Percentiles rank a stretch among this genome's conserved stretches.
phyloP scores from a whole-genome alignment of 2,329 filamentous ascomycete genomes.

The Cordyceps javanica region DNA sequence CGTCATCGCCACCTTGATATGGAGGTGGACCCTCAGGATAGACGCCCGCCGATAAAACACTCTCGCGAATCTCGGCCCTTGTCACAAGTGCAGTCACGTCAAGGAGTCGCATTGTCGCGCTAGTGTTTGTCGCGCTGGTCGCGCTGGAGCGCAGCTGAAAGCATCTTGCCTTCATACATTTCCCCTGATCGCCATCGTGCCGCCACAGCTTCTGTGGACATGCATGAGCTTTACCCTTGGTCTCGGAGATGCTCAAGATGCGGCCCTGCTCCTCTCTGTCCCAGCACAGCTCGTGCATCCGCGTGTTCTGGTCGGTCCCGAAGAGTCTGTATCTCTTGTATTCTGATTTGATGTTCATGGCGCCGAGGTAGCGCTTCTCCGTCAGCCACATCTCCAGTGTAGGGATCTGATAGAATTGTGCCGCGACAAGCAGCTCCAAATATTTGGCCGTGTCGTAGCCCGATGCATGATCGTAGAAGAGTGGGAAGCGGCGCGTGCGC shows the following conservation, averaged over 20 bases:
- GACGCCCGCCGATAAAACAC: neutral
- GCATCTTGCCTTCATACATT: constrained; percentile 4
- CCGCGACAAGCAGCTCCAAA: constrained; percentile 26
- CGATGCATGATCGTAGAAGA: constrained; percentile 25
- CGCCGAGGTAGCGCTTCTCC: constrained; percentile 14
- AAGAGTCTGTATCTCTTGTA: constrained; percentile 1
- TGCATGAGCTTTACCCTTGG: neutral
- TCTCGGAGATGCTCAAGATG: constrained; percentile 5
- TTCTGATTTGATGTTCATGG: constrained; percentile 12
- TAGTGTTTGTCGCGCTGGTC: no score
- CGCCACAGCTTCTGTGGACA: constrained; percentile 11
- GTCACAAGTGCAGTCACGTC: constrained; percentile 6
- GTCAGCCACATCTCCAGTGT: constrained; percentile 22
- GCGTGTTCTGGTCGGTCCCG: constrained; percentile 2
- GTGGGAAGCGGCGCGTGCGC: constrained; percentile 25
- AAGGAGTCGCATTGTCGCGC: neutral
- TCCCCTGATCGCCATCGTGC: constrained; percentile 4
- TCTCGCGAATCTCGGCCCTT: constrained; percentile 3
- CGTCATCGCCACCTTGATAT: neutral
- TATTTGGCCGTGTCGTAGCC: constrained; percentile 31
- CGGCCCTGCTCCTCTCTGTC: constrained; percentile 1
- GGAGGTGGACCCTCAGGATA: constrained; percentile 1
- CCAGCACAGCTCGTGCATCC: constrained; percentile 10
- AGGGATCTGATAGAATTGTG: constrained; percentile 26
- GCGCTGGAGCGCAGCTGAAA: neutral